phyloP scores from a whole-genome alignment of 768 basidiomycete genomes.

The Leccinum subgranulosum region DNA sequence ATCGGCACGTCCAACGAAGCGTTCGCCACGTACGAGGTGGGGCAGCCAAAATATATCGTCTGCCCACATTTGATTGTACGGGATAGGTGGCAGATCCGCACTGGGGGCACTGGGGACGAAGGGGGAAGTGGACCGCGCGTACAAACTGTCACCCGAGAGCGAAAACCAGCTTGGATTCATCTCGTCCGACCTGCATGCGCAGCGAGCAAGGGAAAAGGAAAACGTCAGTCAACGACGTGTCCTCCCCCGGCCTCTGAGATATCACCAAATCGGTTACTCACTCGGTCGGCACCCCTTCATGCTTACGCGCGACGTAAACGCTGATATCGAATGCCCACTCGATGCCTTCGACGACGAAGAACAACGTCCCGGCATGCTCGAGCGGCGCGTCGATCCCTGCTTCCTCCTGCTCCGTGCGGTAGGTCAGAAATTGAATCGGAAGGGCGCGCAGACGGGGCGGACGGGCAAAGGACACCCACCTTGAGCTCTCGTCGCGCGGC shows the following conservation, averaged over 20 bases:
- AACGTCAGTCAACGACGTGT: not conserved
- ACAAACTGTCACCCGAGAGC: constrained; percentile 22
- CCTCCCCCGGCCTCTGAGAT: not conserved
- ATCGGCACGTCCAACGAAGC: constrained; percentile 51
- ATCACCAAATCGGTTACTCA: constrained; percentile 33
- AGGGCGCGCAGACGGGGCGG: not conserved
- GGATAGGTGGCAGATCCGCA: constrained; percentile 41
- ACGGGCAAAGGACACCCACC: constrained; percentile 31
- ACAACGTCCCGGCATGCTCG: constrained; percentile 58
- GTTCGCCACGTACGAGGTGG: constrained; percentile 41
- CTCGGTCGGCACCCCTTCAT: constrained; percentile 63
- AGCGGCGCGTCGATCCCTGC: constrained; percentile 68
- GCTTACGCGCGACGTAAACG: constrained; percentile 63
- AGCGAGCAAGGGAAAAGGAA: not conserved
- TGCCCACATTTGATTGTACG: constrained; percentile 57
- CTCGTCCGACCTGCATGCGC: constrained; percentile 67
- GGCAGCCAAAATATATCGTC: constrained; percentile 72
- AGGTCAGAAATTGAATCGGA: not conserved
- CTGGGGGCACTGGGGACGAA: not conserved
- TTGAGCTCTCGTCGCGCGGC: constrained; percentile 77
- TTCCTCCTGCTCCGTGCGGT: constrained; percentile 60
- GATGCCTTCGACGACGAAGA: constrained; percentile 55
- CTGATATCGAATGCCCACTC: constrained; percentile 71
- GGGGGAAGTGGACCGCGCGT: not conserved
- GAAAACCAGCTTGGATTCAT: constrained; percentile 86